Evolutionary conservation across 2,329 filamentous ascomycete genomes (phyloP).

Genomic region (Hymenotorrendiella dingleyae): DNA sequence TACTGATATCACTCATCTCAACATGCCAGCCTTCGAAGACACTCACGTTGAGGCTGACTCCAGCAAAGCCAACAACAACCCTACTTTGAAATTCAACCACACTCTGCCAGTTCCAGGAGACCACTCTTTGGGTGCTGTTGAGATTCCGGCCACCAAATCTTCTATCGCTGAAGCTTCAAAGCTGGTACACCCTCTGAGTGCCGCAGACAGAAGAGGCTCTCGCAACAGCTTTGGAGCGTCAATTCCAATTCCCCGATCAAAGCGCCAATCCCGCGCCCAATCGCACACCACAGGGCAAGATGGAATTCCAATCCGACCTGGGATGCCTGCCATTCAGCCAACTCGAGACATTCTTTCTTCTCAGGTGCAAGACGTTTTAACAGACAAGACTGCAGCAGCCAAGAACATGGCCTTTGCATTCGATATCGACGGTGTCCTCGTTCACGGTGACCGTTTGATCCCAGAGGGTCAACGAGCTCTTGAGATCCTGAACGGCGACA

Average conservation of each 20-base stretch:
- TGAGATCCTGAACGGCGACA: constrained; percentile 68
- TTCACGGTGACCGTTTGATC: constrained; percentile 66
- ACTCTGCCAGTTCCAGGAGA: constrained; percentile 39
- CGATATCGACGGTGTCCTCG: constrained; percentile 70
- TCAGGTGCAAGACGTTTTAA: constrained; percentile 62
- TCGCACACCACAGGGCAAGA: constrained; percentile 50
- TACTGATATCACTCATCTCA: constrained; percentile 26
- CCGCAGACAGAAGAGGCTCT: constrained; percentile 59
- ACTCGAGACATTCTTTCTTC: constrained; percentile 63
- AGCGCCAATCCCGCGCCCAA: constrained; percentile 62
- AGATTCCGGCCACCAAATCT: constrained; percentile 63
- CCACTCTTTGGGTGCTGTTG: constrained; percentile 44
- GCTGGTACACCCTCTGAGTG: constrained; percentile 69
- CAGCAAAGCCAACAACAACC: constrained; percentile 10
- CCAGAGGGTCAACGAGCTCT: constrained; percentile 60
- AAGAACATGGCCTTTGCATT: constrained; percentile 82
- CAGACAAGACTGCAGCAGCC: constrained; percentile 59
- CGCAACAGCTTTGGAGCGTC: constrained; percentile 71
- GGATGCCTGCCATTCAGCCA: constrained; percentile 53
- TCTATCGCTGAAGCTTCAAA: constrained; percentile 61
- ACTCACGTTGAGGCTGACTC: constrained; percentile 37
- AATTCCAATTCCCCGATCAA: constrained; percentile 66
- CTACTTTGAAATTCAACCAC: constrained; percentile 7
- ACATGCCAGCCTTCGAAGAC: constrained; percentile 56
- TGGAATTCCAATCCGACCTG: constrained; percentile 42